Conservation (phyloP, 2,329 filamentous ascomycete genomes). For the Ampelomyces quisqualis region DNA sequence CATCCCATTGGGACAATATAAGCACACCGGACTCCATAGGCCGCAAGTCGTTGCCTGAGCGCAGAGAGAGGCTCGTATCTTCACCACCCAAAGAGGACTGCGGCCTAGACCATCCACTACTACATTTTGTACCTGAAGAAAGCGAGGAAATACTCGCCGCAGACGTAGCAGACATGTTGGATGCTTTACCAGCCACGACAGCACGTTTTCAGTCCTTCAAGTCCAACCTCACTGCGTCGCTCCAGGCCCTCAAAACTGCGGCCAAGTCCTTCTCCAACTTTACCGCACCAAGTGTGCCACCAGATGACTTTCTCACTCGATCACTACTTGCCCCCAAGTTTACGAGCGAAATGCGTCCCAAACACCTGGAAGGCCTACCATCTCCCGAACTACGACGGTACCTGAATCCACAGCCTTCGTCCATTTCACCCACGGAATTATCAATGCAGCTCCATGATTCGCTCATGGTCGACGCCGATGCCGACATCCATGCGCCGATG, state of each 20-base stretch:
- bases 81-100: constrained; percentile 56
- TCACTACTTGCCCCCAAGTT: constrained; percentile 60
- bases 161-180: constrained; percentile 28
- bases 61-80: constrained; percentile 51
- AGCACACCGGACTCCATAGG: constrained; percentile 38
- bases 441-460: constrained; percentile 45
- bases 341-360: constrained; percentile 62
- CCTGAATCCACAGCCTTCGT: constrained; percentile 56
- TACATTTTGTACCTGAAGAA: constrained; percentile 43
- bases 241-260: constrained; percentile 62
- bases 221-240: constrained; percentile 63
- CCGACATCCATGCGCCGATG: constrained; percentile 51
- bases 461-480: constrained; percentile 37
- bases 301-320: constrained; percentile 61
- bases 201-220: constrained; percentile 55
- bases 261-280: constrained; percentile 63
- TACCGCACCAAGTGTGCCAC: constrained; percentile 53
- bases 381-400: constrained; percentile 61
- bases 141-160: constrained; percentile 37
- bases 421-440: constrained; percentile 42
- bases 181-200: constrained; percentile 25
- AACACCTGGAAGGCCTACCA: constrained; percentile 54
- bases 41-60: constrained; percentile 34
- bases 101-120: constrained; percentile 58
- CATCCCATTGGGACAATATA: constrained; percentile 45